A percentile compares a stretch with the other conserved stretches of the same genome.
Conservation (phyloP, 73 alveolate genomes). For the Durusdinium trenchii region DNA sequence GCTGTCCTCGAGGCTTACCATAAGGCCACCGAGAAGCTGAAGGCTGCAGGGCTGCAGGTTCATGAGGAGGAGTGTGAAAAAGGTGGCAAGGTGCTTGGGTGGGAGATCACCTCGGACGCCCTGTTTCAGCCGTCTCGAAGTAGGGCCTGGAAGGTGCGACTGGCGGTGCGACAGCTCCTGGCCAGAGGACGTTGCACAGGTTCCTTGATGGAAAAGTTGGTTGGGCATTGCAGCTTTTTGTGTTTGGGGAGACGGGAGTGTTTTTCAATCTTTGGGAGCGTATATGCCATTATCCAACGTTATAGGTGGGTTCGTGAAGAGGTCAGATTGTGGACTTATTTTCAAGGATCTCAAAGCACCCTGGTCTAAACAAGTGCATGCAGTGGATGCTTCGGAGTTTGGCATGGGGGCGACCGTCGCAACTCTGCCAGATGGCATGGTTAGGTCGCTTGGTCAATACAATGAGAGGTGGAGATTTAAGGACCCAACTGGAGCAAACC, state of each 20-base stretch:
- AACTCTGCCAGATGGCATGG: not conserved
- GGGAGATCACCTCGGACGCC: not conserved
- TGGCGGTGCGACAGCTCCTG: not conserved
- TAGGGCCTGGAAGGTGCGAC: not conserved
- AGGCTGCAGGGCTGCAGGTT: not conserved
- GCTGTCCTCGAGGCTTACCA: not conserved
- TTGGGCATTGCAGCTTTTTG: not conserved
- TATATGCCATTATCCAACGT: not conserved
- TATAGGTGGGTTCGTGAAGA: not conserved
- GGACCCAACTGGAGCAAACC: not conserved
- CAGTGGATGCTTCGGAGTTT: conserved; percentile 21
- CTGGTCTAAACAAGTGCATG: not conserved
- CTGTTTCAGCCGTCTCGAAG: not conserved
- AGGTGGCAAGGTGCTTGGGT: not conserved
- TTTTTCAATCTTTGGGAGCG: not conserved
- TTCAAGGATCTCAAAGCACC: not conserved
- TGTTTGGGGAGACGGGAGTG: not conserved
- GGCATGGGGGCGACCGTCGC: conserved; percentile 17
- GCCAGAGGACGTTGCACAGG: not conserved
- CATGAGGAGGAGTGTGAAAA: conserved; percentile 21
- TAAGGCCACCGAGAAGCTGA: not conserved
- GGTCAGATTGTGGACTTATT: not conserved
- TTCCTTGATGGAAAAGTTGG: not conserved
- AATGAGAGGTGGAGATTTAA: conserved; percentile 43
- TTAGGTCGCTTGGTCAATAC: not conserved